Base-by-base conservation (phyloP, 805 yeast genomes). In the Starmerella stigmatis region DNA sequence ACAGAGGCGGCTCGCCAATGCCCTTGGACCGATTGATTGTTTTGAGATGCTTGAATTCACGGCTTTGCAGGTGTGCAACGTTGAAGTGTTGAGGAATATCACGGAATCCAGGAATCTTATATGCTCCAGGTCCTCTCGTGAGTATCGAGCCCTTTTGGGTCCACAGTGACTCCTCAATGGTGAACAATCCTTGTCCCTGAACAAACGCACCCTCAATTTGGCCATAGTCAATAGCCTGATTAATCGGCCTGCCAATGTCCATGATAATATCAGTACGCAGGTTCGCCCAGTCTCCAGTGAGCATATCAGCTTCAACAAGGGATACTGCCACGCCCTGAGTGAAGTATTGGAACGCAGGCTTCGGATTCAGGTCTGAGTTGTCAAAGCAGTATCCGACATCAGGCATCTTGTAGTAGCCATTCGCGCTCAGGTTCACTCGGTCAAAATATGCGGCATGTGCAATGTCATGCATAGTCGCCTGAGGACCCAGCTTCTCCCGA, bases 121-220 rank as follows among this genome's bases (percentile, higher is more conserved):
- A 70, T 26, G 65, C 64, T 19, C 75, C 75, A 12, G 75, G 75
- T 1, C 75, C 74, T 17, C 72, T 59, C 0, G 74, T 70, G 46
- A 68, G 63, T 26, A 71, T 52, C 1, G 65, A 57, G 19, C 74
- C 73, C 27, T 62, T 65, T 42, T 64, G 62, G 34, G 68, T 55
- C 74, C 74, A 71, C 36, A 71, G 52, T 1, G 72, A 66, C 51
- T 71, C 73, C 47, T 71, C 74, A 54, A 71, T 65, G 1, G 74
- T 71, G 51, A 66, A 71, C 23, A 70, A 60, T 4, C 75, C 75
- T 60, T 69, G 69, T 20, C 74, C 75, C 56, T 71, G 75, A 11
- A 71, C 62, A 49, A 65, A 71, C 0, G 74, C 75, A 29, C 75
- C 74, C 51, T 71, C 74, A 30, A 71, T 71, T 56, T 71, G 75